phyloP scores from a whole-genome alignment of 139 green algal species.

The Chlamydomonas sphaeroides region DNA sequence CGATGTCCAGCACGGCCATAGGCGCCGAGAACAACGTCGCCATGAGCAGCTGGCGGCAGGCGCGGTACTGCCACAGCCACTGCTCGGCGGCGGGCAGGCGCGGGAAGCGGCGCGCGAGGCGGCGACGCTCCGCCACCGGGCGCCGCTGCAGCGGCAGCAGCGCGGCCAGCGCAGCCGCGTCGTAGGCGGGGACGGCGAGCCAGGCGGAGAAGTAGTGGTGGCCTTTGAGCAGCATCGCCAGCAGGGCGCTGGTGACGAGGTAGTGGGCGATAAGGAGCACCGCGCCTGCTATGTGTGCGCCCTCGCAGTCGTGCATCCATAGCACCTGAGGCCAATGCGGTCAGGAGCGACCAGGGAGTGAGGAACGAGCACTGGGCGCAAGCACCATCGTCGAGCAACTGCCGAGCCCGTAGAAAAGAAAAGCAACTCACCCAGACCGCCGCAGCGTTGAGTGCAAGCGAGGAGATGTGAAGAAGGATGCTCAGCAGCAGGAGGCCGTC shows the following conservation, averaged over 20 bases:
- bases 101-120: neutral
- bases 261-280: constrained; percentile 12
- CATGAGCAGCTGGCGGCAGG: neutral
- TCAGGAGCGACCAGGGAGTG: no score
- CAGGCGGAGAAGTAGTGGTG: constrained; percentile 26
- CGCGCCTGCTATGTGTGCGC: neutral
- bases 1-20: neutral
- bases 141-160: constrained; percentile 27
- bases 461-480: neutral
- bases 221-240: neutral
- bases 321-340: no score
- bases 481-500: neutral
- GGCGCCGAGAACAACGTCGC: neutral
- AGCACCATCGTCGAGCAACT: no score
- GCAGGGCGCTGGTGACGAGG: neutral
- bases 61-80: constrained; percentile 42
- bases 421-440: constrained; percentile 7
- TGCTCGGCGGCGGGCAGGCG: neutral
- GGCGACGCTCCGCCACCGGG: neutral
- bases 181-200: constrained; percentile 28
- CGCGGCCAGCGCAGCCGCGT: neutral
- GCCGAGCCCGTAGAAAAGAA: no score
- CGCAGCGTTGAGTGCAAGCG: neutral
- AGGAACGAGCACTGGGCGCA: neutral
- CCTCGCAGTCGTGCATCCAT: neutral